A percentile compares a stretch with the other conserved stretches of the same genome.
Evolutionary conservation across 2,329 filamentous ascomycete genomes (phyloP).

Genomic region (Cladosporium sp.): DNA sequence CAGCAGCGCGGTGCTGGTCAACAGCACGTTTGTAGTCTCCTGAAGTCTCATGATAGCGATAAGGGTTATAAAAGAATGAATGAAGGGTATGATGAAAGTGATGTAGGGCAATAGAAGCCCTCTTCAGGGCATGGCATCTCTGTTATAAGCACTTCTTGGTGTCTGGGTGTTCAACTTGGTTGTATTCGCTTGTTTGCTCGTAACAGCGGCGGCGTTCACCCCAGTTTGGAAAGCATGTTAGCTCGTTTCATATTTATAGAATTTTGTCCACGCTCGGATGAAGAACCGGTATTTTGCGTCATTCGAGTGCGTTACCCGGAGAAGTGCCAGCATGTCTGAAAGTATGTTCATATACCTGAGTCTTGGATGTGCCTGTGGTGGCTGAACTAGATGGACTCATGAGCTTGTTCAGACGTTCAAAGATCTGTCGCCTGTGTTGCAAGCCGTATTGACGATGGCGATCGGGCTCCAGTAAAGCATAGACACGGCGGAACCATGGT

Average conservation of each 20-base stretch:
- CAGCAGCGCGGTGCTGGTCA: slow-evolving; percentile 19
- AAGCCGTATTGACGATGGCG: neutral
- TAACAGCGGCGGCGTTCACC: slow-evolving; percentile 9
- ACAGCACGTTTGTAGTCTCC: slow-evolving; percentile 16
- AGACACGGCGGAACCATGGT: neutral
- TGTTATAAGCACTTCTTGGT: slow-evolving; percentile 13
- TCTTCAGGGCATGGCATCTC: slow-evolving; percentile 9
- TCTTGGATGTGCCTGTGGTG: neutral
- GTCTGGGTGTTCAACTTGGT: neutral
- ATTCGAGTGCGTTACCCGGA: neutral
- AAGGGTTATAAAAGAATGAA: slow-evolving; percentile 3
- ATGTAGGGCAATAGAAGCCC: slow-evolving; percentile 14
- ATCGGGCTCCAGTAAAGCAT: neutral
- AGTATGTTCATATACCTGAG: neutral
- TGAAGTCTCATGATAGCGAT: slow-evolving; percentile 15
- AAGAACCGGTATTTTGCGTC: slow-evolving; percentile 1
- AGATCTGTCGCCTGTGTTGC: neutral
- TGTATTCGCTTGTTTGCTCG: slow-evolving; percentile 8
- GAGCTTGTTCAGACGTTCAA: neutral
- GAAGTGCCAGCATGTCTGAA: neutral
- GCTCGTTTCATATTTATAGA: slow-evolving; percentile 6
- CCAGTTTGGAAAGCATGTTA: slow-evolving; percentile 2
- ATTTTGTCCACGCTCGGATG: slow-evolving; percentile 5
- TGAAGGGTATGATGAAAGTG: neutral
- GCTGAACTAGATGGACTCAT: neutral